A percentile compares a stretch with the other conserved stretches of the same genome.
Evolutionary conservation across 371 early-diverging fungal species (phyloP).

Genomic region (Apophysomyces elegans): DNA sequence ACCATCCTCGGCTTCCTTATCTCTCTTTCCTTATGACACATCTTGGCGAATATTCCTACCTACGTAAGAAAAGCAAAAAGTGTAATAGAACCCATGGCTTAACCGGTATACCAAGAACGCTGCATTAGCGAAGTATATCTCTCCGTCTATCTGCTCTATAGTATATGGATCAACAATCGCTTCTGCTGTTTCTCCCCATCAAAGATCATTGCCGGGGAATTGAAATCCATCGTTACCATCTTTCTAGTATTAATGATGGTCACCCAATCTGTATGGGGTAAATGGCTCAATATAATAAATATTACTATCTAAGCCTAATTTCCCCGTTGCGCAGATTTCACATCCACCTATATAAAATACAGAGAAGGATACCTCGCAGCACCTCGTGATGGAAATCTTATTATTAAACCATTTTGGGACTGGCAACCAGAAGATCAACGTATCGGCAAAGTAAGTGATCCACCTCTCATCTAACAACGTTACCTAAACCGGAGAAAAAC

Average conservation of each 20-base stretch:
- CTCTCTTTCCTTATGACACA: not conserved
- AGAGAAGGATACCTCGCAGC: conserved; percentile 37
- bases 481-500: not conserved
- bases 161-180: conserved; percentile 38
- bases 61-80: conserved; percentile 26
- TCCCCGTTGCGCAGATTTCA: conserved; percentile 26
- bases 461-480: not conserved
- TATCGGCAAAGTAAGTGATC: conserved; percentile 29
- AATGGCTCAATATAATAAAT: not conserved
- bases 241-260: conserved; percentile 44
- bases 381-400: conserved; percentile 25
- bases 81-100: not conserved
- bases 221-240: conserved; percentile 49
- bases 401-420: conserved; percentile 35
- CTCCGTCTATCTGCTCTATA: conserved; percentile 28
- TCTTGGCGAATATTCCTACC: conserved; percentile 38
- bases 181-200: conserved; percentile 43
- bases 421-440: conserved; percentile 44
- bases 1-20: not conserved
- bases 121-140: conserved; percentile 38
- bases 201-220: conserved; percentile 40
- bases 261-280: conserved; percentile 49
- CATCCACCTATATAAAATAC: conserved; percentile 56
- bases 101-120: conserved; percentile 33
- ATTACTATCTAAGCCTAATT: not conserved